Evolutionary conservation across 805 yeast species (phyloP), one percentile per base, ranked within the genome.

Genomic region (Kodamaea neixiangensis): DNA sequence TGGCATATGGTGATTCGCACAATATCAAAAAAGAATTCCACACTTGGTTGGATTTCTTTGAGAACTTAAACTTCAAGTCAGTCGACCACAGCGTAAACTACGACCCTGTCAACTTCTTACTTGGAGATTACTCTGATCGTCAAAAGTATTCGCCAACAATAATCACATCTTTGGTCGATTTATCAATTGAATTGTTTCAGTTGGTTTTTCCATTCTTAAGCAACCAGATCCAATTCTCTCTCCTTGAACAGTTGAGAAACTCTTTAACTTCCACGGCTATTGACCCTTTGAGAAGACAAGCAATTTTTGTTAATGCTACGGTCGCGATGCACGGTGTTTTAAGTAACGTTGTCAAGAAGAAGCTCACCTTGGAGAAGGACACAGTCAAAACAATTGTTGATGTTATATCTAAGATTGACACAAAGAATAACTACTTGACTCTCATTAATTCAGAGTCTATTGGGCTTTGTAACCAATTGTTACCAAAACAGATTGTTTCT

Each of bases 171-270:
- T 63, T 88, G 2, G 78, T 90, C n/a, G 97, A 93, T 67, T 63
- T 79, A 1, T 85, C 97, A 0, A 83, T 93, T 60, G 90, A 86
- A 53, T 74, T 92, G 1, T 89, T 91, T 62, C 82, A 88, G 4
- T 62, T 78, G 7, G 75, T 87, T 0, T 86, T 93, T 56, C 89
- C 96, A 0, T 73, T 76, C 51, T 78, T 93, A 57, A 82, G 92
- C 6, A 68, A 81, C 3, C 88, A 89, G 54, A 87, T 94, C 48
- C 97, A 93, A 61, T 85, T 86, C 51, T 90, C 97, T 0, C 75
- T 94, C n/a, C 67, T 94, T 17, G 97, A 93, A 60, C 88, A 85
- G 48, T 67, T 94, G 54, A 78, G 91, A 56, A 73, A 85, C 3
- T 65, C 76, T 1, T 51, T 79, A 44, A 73, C 81, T 22, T 68